phyloP scores from a whole-genome alignment of 176 grass and related monocot species.

The Rhynchospora pubera region DNA sequence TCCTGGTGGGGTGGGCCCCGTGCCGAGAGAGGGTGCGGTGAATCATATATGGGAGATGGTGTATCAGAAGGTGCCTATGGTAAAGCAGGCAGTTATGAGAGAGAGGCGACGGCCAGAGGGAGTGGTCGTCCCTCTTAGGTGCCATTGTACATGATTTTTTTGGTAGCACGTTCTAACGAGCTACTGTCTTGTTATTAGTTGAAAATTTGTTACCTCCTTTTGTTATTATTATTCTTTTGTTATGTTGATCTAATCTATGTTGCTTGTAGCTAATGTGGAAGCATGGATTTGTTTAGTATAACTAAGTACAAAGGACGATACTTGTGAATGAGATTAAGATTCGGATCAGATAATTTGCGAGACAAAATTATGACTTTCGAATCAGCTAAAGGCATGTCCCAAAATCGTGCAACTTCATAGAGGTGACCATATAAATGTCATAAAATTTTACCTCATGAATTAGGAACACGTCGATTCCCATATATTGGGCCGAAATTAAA shows the following conservation, averaged over 20 bases:
- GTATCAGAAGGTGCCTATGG: constrained; percentile 54
- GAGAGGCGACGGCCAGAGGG: constrained; percentile 58
- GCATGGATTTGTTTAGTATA: not conserved
- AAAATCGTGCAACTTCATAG: too few species aligned
- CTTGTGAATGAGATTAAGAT: too few species aligned
- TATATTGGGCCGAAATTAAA: not conserved
- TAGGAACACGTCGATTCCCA: not conserved
- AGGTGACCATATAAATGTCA: not conserved
- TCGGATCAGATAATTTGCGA: too few species aligned
- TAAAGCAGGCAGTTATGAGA: constrained; percentile 39
- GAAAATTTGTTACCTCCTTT: not conserved
- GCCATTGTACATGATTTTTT: constrained; percentile 65
- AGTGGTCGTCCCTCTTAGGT: constrained; percentile 41
- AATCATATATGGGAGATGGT: constrained; percentile 77
- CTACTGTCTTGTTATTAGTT: not conserved
- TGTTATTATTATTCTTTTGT: not conserved
- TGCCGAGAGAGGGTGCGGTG: constrained; percentile 44
- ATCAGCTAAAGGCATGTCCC: too few species aligned
- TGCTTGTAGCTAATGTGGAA: not conserved
- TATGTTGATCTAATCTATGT: not conserved
- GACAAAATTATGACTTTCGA: too few species aligned
- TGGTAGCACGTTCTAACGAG: not conserved
- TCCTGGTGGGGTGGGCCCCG: constrained; percentile 16
- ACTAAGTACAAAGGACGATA: not conserved
- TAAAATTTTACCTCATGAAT: not conserved